These are phyloP conservation scores for Heterobasidion occidentale DNA, from an alignment of 1,284 basidiomycete genomes.

Conservation along the genomic window DNA sequence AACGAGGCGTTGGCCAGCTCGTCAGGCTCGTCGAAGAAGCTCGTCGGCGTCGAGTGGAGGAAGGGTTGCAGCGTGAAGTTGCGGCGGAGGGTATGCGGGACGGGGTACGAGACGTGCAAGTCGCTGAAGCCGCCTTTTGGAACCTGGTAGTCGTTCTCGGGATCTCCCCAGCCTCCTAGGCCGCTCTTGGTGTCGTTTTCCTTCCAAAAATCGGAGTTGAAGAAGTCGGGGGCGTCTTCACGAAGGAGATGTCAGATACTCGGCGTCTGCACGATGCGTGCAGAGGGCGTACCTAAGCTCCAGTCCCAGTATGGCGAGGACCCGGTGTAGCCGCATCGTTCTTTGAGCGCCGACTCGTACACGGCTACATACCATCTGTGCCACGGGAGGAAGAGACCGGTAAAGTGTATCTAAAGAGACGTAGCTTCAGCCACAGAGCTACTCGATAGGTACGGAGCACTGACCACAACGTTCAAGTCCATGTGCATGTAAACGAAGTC, in stretches of 20 bases:
- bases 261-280: not conserved
- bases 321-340: conserved; percentile 26
- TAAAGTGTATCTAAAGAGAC: conserved; percentile 23
- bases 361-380: conserved; percentile 28
- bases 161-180: conserved; percentile 30
- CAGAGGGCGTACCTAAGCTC: conserved; percentile 20
- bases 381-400: conserved; percentile 29
- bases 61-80: conserved; percentile 28
- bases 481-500: conserved; percentile 31
- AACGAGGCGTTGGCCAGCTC: conserved; percentile 23
- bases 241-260: not conserved
- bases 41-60: not conserved
- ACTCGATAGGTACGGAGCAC: not conserved
- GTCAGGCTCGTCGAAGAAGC: conserved; percentile 5
- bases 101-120: conserved; percentile 24
- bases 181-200: conserved; percentile 22
- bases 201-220: conserved; percentile 21
- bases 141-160: conserved; percentile 21
- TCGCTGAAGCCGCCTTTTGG: conserved; percentile 25
- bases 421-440: not conserved
- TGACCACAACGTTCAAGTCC: conserved; percentile 22
- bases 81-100: conserved; percentile 25
- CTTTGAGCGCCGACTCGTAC: conserved; percentile 23
- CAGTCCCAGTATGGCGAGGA: conserved; percentile 32
- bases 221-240: conserved; percentile 24